Conservation (phyloP, 192 early-diverging fungal species). For the Ambispora gerdemannii region DNA sequence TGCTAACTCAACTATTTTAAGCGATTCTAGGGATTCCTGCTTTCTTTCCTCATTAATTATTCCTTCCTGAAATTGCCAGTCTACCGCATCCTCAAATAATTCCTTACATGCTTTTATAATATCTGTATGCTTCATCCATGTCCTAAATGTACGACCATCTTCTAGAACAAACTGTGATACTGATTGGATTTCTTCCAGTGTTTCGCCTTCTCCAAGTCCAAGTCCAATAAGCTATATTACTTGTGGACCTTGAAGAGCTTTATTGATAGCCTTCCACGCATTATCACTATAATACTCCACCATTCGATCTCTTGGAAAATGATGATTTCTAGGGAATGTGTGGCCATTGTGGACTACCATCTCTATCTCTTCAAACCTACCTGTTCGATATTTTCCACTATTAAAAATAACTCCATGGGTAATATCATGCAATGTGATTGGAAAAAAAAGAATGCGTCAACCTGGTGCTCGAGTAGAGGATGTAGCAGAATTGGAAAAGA, state of each 20-base stretch:
- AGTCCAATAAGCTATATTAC: constrained; percentile 23
- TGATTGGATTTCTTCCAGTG: constrained; percentile 10
- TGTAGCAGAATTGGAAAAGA: constrained; percentile 28
- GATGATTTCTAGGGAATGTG: constrained; percentile 7
- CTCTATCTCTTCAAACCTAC: neutral
- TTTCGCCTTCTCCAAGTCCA: neutral
- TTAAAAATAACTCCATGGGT: constrained; percentile 17
- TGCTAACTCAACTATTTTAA: constrained; percentile 27
- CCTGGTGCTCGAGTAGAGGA: constrained; percentile 2
- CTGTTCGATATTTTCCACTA: constrained; percentile 18
- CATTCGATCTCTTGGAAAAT: constrained; percentile 24
- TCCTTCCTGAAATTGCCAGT: constrained; percentile 10
- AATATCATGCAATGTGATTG: constrained; percentile 18
- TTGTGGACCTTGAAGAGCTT: constrained; percentile 25
- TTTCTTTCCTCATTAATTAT: constrained; percentile 25
- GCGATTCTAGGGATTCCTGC: neutral
- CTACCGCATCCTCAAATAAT: constrained; percentile 17
- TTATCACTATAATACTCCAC: constrained; percentile 20
- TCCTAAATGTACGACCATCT: constrained; percentile 23
- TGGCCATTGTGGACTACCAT: constrained; percentile 4
- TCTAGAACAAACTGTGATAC: constrained; percentile 18
- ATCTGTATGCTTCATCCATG: constrained; percentile 16
- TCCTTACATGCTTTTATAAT: constrained; percentile 21
- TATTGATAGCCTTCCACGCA: constrained; percentile 8
- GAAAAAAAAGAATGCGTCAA: constrained; percentile 1